Evolutionary conservation across 257 asterid species (phyloP).

Genomic region (Mentha longifolia): DNA sequence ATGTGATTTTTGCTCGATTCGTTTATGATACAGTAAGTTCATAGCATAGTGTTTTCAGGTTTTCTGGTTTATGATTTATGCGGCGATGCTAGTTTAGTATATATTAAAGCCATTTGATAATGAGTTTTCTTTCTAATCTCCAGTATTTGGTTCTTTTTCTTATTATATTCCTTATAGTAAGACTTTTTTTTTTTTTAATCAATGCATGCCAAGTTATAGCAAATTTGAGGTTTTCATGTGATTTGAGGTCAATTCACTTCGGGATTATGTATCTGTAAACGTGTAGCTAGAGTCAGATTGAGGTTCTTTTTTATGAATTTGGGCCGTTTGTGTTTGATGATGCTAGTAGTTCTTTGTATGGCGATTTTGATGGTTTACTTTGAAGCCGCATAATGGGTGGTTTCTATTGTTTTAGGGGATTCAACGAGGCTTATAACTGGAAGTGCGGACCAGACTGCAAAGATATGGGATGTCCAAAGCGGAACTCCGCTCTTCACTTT

Average conservation of each 20-base stretch:
- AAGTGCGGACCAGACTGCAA: slow-evolving; percentile 92
- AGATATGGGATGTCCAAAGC: slow-evolving; percentile 74
- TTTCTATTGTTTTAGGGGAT: slow-evolving; percentile 59
- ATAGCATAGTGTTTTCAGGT: not conserved
- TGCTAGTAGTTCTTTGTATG: not conserved
- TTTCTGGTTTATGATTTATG: not conserved
- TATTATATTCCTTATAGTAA: not conserved
- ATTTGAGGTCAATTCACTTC: not conserved
- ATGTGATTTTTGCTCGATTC: not conserved
- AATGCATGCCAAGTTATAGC: not conserved
- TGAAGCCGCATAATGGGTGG: slow-evolving; percentile 1
- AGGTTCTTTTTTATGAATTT: not conserved
- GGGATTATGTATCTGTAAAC: not conserved
- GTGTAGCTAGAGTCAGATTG: not conserved
- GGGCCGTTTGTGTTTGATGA: not conserved
- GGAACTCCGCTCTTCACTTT: slow-evolving; percentile 72
- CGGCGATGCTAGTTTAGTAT: not conserved
- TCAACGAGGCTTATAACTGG: slow-evolving; percentile 80
- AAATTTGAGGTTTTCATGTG: not conserved
- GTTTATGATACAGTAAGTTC: not conserved
- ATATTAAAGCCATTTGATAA: not conserved
- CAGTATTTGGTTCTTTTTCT: not conserved
- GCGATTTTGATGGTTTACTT: not conserved
- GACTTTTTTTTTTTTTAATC: not conserved
- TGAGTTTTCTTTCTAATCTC: not conserved